Evolutionary conservation across 2,329 filamentous ascomycete species (phyloP), one percentile per base, ranked within the genome.

Genomic region (Bisporella sp.): DNA sequence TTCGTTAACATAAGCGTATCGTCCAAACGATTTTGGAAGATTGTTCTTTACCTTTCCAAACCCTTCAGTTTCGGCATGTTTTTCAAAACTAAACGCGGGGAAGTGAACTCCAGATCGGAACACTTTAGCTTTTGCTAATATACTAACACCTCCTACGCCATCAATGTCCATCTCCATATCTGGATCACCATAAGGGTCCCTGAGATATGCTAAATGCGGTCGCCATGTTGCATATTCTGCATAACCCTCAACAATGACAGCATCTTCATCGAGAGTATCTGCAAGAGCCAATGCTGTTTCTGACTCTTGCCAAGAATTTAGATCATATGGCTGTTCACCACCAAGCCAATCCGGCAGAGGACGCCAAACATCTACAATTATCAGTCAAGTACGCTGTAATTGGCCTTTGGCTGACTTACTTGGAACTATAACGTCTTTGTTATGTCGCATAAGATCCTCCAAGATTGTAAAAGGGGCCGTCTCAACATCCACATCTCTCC

Each of bases 151-250:
- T 46, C 93, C 92, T 44, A 99, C 91, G 58, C 93, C 93, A 61
- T 99, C 93, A 61, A 99, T 92, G 63, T 99, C 93, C 93, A 99
- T 97, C 67, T 99, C 93, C 85, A 97, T 96, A 66, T 99, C 93
- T 21, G 92, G 92, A 65, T 99, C 93, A 39, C 93, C 93, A 63
- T 95, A 97, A 2, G 93, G 93, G 66, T 99, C 93, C 53, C 93
- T 86, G 6, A 99, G 80, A 66, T 99, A 99, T 41, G 93, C 93
- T 64, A 99, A 76, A 77, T 99, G 93, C 41, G 93, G 93, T 57
- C 93, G 79, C 93, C 93, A 99, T 1, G 93, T 99, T 21, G 93
- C 93, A 67, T 99, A 99, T 72, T 99, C 93, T 53, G 93, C 93
- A 65, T 99, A 99, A 13, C 93, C 93, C 70, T 99, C 93, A 4